Percentiles rank a stretch among this genome's conserved stretches.
phyloP scores from a whole-genome alignment of 164 flowering plant species.

The Vitis vinifera region ASM3070453v1 NC_081809.1:4337001-4337500 shows the following conservation, averaged over 20 bases:
- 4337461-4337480: no score
- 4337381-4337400: neutral
- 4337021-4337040: slow-evolving; percentile 80
- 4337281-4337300: neutral
- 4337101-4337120: slow-evolving; percentile 73
- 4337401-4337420: neutral
- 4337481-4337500: no score
- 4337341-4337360: neutral
- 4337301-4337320: neutral
- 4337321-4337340: neutral
- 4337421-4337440: no score
- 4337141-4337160: slow-evolving; percentile 79
- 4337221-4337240: slow-evolving; percentile 26
- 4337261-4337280: slow-evolving; percentile 1
- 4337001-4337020: slow-evolving; percentile 88
- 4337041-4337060: slow-evolving; percentile 73
- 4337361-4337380: neutral
- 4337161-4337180: slow-evolving; percentile 65
- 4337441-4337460: no score
- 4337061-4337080: slow-evolving; percentile 65
- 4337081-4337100: slow-evolving; percentile 69
- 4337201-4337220: slow-evolving; percentile 26
- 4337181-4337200: slow-evolving; percentile 98
- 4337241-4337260: slow-evolving; percentile 17
- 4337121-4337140: slow-evolving; percentile 82